phyloP scores from a whole-genome alignment of 139 green algal species.

The Spirogloea muscicola region DNA sequence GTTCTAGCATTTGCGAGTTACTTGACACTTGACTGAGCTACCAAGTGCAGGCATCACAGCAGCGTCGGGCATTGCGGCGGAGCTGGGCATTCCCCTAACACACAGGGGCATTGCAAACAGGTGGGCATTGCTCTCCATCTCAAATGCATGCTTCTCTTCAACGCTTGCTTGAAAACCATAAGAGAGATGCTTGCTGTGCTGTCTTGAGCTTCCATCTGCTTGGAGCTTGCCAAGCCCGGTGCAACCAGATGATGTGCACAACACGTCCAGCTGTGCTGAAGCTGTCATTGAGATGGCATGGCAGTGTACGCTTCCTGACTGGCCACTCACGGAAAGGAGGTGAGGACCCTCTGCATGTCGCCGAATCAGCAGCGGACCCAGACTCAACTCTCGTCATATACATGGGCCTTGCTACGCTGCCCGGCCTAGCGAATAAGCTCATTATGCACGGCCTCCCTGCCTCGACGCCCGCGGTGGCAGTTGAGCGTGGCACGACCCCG shows the following conservation, averaged over 20 bases:
- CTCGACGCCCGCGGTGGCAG: conserved; percentile 81
- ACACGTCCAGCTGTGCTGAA: too few species aligned
- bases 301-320: conserved; percentile 65
- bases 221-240: too few species aligned
- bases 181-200: not conserved
- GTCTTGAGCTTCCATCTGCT: too few species aligned
- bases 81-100: conserved; percentile 90
- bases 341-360: conserved; percentile 48
- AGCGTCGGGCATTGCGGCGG: conserved; percentile 69
- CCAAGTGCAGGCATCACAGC: conserved; percentile 56
- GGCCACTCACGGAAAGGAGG: conserved; percentile 82
- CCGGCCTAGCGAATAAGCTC: conserved; percentile 66
- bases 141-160: not conserved
- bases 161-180: not conserved
- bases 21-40: too few species aligned
- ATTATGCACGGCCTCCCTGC: conserved; percentile 54
- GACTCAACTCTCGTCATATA: conserved; percentile 96
- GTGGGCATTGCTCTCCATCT: conserved; percentile 13
- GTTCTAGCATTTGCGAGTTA: too few species aligned
- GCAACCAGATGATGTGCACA: too few species aligned
- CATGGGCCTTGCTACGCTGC: conserved; percentile 93
- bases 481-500: conserved; percentile 88
- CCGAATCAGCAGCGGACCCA: conserved; percentile 58
- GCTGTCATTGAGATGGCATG: too few species aligned
- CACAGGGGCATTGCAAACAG: conserved; percentile 89